Percentiles rank a stretch among this genome's conserved stretches.
These are phyloP conservation scores for Pichia deserticola DNA, from an alignment of 805 yeast genomes.

Conservation along the genomic window DNA sequence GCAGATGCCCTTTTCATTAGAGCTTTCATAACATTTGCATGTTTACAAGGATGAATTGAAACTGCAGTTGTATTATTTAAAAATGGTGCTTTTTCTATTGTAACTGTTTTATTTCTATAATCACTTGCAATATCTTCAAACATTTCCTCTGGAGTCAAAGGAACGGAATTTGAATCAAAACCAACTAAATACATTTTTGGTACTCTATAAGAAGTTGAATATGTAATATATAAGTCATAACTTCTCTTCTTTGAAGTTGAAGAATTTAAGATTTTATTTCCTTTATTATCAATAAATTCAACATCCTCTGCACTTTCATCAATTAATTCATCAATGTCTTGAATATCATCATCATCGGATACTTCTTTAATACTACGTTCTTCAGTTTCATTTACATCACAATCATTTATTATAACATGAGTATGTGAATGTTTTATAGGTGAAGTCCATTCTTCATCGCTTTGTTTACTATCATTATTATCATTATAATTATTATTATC, in stretches of 20 bases:
- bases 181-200: slow-evolving; percentile 94
- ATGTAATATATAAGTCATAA: slow-evolving; percentile 85
- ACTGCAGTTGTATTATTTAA: slow-evolving; percentile 67
- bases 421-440: too few relatives aligned
- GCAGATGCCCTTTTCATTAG: slow-evolving; percentile 65
- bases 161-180: slow-evolving; percentile 74
- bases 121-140: slow-evolving; percentile 90
- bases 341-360: slow-evolving; percentile 26
- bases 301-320: slow-evolving; percentile 29
- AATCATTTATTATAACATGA: not conserved
- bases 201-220: slow-evolving; percentile 91
- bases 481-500: not conserved
- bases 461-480: slow-evolving; percentile 16
- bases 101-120: slow-evolving; percentile 91
- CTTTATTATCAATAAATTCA: slow-evolving; percentile 22
- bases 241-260: slow-evolving; percentile 46
- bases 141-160: slow-evolving; percentile 83
- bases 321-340: slow-evolving; percentile 34
- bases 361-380: slow-evolving; percentile 8
- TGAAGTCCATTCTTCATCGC: not conserved
- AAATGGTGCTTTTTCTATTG: slow-evolving; percentile 90
- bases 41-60: slow-evolving; percentile 94
- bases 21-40: slow-evolving; percentile 89
- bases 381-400: slow-evolving; percentile 1
- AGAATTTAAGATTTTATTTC: slow-evolving; percentile 27